Conservation (phyloP, 2,329 filamentous ascomycete species). For the Clonostachys sp. region DNA sequence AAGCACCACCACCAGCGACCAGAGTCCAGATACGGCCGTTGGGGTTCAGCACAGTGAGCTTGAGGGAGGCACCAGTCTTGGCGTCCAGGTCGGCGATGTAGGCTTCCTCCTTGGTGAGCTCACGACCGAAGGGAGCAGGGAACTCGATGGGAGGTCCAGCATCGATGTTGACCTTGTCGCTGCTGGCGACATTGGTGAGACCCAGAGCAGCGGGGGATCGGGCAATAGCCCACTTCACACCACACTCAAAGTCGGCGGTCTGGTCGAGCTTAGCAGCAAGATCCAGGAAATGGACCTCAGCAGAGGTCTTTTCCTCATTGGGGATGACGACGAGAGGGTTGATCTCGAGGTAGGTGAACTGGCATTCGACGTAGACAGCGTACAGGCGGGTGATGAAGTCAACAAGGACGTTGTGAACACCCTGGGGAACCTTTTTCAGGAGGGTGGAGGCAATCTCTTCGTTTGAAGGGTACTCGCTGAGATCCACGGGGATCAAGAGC, state of each 20-base stretch:
- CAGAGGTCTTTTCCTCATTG: conserved; percentile 86
- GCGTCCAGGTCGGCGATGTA: conserved; percentile 99
- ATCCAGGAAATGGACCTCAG: conserved; percentile 96
- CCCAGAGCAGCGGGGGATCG: conserved; percentile 86
- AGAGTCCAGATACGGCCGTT: conserved; percentile 95
- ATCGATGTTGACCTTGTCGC: conserved; percentile 84
- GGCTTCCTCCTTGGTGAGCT: conserved; percentile 97
- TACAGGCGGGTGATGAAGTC: conserved; percentile 99
- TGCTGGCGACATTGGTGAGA: conserved; percentile 62
- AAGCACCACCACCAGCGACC: conserved; percentile 98
- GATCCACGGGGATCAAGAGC: conserved; percentile 93
- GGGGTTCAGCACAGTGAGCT: conserved; percentile 92
- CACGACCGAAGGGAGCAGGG: conserved; percentile 96
- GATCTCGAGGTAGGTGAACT: conserved; percentile 99
- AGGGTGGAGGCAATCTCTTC: conserved; percentile 82
- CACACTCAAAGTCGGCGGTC: conserved; percentile 98
- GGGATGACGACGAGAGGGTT: conserved; percentile 98
- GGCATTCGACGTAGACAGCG: conserved; percentile 98
- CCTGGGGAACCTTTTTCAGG: conserved; percentile 89
- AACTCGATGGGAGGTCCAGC: conserved; percentile 98
- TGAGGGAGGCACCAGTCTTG: conserved; percentile 98
- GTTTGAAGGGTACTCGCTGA: conserved; percentile 92
- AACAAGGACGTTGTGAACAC: conserved; percentile 95
- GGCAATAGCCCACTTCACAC: conserved; percentile 97
- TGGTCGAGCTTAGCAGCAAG: conserved; percentile 98